phyloP scores from a whole-genome alignment of 73 alveolate genomes.

The Paramecium pentaurelia region DNA sequence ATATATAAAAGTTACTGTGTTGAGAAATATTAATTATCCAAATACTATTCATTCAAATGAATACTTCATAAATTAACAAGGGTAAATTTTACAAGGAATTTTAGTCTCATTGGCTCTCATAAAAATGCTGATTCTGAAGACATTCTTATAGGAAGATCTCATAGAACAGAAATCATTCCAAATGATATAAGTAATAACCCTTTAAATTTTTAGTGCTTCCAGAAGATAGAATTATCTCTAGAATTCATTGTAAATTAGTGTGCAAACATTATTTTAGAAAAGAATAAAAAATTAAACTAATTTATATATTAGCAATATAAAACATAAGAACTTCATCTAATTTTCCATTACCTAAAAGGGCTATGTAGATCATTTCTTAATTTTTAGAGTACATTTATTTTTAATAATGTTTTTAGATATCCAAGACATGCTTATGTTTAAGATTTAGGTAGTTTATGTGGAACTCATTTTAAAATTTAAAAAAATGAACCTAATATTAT shows the following conservation, averaged over 20 bases:
- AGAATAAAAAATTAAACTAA: not conserved
- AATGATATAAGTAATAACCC: conserved; percentile 32
- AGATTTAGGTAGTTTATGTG: conserved; percentile 53
- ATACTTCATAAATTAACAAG: conserved; percentile 9
- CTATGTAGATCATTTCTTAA: not conserved
- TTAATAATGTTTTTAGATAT: not conserved
- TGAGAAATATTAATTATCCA: conserved; percentile 38
- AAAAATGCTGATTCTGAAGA: conserved; percentile 49
- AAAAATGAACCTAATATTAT: not conserved
- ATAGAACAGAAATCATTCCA: conserved; percentile 41
- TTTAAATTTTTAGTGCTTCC: not conserved
- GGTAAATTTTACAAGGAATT: not conserved
- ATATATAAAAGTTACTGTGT: conserved; percentile 36
- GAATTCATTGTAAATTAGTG: conserved; percentile 51
- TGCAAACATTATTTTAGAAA: not conserved
- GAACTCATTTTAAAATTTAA: conserved; percentile 28
- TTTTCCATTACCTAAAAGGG: not conserved
- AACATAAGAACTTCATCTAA: not conserved
- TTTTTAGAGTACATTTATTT: not conserved
- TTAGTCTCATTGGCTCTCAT: conserved; percentile 27
- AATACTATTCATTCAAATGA: not conserved
- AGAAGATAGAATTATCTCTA: conserved; percentile 50
- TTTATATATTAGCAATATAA: not conserved
- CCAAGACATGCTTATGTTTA: conserved; percentile 40
- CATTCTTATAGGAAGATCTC: conserved; percentile 50